Conservation (phyloP, 2,329 filamentous ascomycete genomes). For the Fusarium begoniae region DNA sequence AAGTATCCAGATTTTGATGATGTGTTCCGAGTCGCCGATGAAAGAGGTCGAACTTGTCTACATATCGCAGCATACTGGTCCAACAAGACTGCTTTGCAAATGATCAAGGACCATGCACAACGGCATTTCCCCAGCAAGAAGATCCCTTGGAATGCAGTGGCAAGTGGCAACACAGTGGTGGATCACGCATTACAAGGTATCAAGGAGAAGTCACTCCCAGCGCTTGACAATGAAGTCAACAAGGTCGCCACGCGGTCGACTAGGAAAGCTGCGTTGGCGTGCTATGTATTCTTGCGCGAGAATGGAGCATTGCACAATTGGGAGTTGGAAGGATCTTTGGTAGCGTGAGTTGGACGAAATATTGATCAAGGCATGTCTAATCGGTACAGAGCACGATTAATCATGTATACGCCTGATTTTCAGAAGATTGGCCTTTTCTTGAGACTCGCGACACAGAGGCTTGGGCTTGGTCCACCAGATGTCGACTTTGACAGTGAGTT, state of each 20-base stretch:
- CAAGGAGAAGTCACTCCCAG: not conserved
- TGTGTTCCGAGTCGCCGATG: rapidly evolving
- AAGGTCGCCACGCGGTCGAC: not conserved
- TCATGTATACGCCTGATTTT: not conserved
- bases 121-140: not conserved
- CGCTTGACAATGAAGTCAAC: not conserved
- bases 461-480: not conserved
- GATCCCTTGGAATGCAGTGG: not conserved
- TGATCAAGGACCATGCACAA: not conserved
- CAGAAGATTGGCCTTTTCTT: not conserved
- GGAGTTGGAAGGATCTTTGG: not conserved
- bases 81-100: not conserved
- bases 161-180: not conserved
- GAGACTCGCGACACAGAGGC: not conserved
- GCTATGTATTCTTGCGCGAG: not conserved
- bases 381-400: not conserved
- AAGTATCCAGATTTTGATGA: not conserved
- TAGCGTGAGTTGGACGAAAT: not conserved
- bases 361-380: rapidly evolving
- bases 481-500: not conserved
- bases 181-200: not conserved
- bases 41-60: rapidly evolving
- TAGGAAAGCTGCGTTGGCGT: not conserved
- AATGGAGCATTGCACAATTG: not conserved
- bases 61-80: not conserved